Conservation (phyloP, 2,329 filamentous ascomycete species). For the Colletotrichum camelliae region DNA sequence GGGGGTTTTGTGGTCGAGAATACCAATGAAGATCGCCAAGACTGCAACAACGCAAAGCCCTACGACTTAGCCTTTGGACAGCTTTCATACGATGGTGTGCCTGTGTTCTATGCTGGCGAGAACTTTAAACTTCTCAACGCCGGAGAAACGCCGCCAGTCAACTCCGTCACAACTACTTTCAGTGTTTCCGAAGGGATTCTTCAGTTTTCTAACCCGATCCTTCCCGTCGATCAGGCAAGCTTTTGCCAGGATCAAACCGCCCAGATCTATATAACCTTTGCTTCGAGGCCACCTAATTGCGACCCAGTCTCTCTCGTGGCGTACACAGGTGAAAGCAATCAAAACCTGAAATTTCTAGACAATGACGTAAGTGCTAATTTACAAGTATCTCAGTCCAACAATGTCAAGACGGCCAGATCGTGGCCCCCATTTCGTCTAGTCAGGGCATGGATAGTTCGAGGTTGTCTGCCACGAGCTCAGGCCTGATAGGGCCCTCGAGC, state of each 20-base stretch:
- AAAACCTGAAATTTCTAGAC: rapidly evolving
- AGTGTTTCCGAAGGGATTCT: neutral
- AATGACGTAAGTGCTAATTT: neutral
- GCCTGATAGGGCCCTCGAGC: neutral
- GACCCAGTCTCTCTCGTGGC: neutral
- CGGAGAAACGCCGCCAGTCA: rapidly evolving
- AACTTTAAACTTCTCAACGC: neutral
- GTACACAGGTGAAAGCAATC: neutral
- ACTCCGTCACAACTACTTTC: neutral
- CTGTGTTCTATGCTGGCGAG: neutral
- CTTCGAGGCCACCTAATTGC: neutral
- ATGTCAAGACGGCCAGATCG: neutral
- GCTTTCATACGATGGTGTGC: neutral
- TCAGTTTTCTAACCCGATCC: neutral
- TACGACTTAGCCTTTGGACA: neutral
- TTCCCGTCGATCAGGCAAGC: neutral
- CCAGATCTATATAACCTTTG: neutral
- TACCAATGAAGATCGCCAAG: neutral
- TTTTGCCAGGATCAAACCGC: neutral
- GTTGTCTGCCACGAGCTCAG: neutral
- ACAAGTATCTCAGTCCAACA: neutral
- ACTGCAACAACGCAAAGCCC: neutral
- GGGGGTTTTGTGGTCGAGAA: neutral
- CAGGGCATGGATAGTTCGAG: neutral
- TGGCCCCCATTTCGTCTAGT: neutral